Conservation (phyloP, 495 filamentous ascomycete genomes). For the Lasiosphaeriaceae sp. region DNA sequence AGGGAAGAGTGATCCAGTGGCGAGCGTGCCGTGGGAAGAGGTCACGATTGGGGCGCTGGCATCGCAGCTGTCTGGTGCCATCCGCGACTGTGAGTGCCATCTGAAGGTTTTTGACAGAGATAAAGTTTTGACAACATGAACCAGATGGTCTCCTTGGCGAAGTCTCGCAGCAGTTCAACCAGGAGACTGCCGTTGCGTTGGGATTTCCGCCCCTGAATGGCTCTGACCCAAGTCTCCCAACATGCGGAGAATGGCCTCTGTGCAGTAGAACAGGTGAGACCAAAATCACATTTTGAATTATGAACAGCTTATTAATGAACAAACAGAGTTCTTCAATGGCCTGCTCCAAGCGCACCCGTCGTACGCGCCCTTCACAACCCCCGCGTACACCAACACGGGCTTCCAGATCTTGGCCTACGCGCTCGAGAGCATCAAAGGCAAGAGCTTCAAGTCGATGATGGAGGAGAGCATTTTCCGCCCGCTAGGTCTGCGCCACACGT, state of each 20-base stretch:
- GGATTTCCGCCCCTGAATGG: constrained; percentile 41
- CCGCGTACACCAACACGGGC: constrained; percentile 55
- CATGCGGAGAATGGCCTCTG: constrained; percentile 33
- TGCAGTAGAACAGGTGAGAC: constrained; percentile 32
- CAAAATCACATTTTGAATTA: not conserved
- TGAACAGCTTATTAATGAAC: not conserved
- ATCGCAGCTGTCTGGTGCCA: constrained; percentile 49
- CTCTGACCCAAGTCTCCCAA: constrained; percentile 38
- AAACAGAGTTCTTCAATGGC: constrained; percentile 50
- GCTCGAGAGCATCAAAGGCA: constrained; percentile 51
- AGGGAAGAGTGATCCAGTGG: constrained; percentile 31
- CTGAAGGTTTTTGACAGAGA: not conserved
- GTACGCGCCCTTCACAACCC: constrained; percentile 43
- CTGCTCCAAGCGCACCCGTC: constrained; percentile 45
- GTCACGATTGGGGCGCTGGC: constrained; percentile 53
- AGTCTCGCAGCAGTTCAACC: constrained; percentile 35
- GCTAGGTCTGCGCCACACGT: constrained; percentile 42
- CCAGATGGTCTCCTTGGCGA: constrained; percentile 40
- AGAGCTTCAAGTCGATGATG: constrained; percentile 41
- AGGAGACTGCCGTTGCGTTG: constrained; percentile 23
- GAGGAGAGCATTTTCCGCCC: constrained; percentile 41
- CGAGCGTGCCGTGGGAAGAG: constrained; percentile 48
- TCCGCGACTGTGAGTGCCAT: constrained; percentile 38
- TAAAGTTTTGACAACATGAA: constrained; percentile 6
- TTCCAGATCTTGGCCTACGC: constrained; percentile 52